These are phyloP conservation scores for Hamigera avellanea DNA, from an alignment of 495 filamentous ascomycete genomes.

Conservation along the genomic window DNA sequence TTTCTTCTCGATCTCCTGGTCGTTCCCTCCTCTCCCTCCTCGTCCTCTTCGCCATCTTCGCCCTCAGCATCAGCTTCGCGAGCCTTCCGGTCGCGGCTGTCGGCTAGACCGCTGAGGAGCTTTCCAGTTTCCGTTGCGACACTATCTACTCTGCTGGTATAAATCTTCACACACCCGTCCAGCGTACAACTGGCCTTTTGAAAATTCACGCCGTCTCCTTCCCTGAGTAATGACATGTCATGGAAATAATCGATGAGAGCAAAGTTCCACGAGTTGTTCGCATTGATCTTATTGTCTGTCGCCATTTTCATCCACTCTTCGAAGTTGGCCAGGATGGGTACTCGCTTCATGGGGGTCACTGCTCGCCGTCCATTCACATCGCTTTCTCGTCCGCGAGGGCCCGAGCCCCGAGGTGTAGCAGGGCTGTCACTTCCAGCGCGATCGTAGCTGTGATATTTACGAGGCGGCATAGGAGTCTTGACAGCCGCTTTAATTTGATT, in stretches of 20 bases:
- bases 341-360: constrained; percentile 92
- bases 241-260: constrained; percentile 99
- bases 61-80: constrained; percentile 52
- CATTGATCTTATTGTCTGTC: constrained; percentile 99
- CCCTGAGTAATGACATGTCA: constrained; percentile 94
- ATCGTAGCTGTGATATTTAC: constrained; percentile 54
- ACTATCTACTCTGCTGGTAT: constrained; percentile 95
- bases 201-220: constrained; percentile 96
- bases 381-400: constrained; percentile 42
- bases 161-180: constrained; percentile 98
- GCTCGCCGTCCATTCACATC: constrained; percentile 52
- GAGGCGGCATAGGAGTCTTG: constrained; percentile 56
- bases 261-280: constrained; percentile 98
- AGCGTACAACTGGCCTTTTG: constrained; percentile 97
- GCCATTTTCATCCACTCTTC: constrained; percentile 99
- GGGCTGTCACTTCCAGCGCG: constrained; percentile 56
- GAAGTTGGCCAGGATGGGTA: constrained; percentile 92
- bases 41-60: constrained; percentile 58
- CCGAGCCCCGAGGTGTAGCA: constrained; percentile 46
- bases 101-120: constrained; percentile 85
- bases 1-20: constrained; percentile 67
- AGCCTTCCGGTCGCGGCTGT: constrained; percentile 72
- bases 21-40: constrained; percentile 70
- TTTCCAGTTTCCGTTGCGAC: constrained; percentile 97
- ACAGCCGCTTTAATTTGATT: constrained; percentile 85